These are phyloP conservation scores for Malus domestica DNA, from an alignment of 306 rosid species.

Conservation along the genomic window DNA sequence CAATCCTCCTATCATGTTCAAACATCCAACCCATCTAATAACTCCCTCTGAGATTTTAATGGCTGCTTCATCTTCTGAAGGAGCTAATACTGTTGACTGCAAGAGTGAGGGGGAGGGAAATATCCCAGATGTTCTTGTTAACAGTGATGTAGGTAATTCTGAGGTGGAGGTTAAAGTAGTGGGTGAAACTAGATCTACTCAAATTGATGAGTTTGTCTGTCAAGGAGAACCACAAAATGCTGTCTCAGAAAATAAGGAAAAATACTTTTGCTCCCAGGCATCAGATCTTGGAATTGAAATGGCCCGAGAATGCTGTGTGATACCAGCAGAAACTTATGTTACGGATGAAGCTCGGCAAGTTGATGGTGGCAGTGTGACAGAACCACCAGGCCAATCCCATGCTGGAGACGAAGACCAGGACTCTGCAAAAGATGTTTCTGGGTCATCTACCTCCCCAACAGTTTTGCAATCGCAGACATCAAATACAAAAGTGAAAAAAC, in stretches of 20 bases:
- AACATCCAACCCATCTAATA: conserved; percentile 88
- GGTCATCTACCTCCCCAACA: conserved; percentile 33
- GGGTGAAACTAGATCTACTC: conserved; percentile 65
- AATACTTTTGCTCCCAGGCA: conserved; percentile 81
- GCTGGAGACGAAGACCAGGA: conserved; percentile 54
- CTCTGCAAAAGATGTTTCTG: conserved; percentile 48
- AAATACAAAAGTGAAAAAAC: conserved; percentile 63
- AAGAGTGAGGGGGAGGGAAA: conserved; percentile 60
- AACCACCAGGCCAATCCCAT: conserved; percentile 35
- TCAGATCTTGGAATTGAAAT: conserved; percentile 95
- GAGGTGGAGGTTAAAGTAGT: conserved; percentile 85
- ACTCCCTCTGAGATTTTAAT: conserved; percentile 81
- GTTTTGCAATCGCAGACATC: conserved; percentile 39
- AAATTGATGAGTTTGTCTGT: conserved; percentile 44
- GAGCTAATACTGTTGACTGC: conserved; percentile 43
- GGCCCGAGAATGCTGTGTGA: conserved; percentile 72
- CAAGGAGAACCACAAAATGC: conserved; percentile 49
- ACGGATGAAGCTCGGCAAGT: conserved; percentile 44
- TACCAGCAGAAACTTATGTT: conserved; percentile 50
- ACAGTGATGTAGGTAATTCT: conserved; percentile 47
- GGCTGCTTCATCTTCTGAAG: conserved; percentile 68
- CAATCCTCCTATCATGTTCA: conserved; percentile 51
- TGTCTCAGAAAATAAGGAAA: conserved; percentile 55
- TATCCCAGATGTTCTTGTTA: conserved; percentile 61
- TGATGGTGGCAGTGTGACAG: conserved; percentile 35